phyloP scores from a whole-genome alignment of 75 land plant species.

The Adiantum capillusveneris region DNA sequence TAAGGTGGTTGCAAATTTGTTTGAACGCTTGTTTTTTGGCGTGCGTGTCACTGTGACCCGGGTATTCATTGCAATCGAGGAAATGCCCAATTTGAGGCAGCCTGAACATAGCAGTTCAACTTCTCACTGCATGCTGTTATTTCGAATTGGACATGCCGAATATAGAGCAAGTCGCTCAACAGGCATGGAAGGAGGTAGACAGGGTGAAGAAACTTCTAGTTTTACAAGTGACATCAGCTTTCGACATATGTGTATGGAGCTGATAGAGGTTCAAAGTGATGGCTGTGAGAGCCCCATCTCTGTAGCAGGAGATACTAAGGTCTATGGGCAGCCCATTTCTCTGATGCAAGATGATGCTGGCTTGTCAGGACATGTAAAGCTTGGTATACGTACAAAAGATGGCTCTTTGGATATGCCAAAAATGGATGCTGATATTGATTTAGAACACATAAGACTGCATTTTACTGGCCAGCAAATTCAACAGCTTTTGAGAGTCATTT shows the following conservation, averaged over 20 bases:
- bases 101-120: not conserved
- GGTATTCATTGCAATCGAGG: constrained; percentile 53
- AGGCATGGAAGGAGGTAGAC: constrained; percentile 9
- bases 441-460: constrained; percentile 49
- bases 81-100: constrained; percentile 9
- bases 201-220: not conserved
- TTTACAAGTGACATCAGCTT: constrained; percentile 4
- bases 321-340: constrained; percentile 24
- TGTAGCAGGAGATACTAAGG: not conserved
- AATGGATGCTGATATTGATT: constrained; percentile 55
- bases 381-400: constrained; percentile 75
- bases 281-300: constrained; percentile 7
- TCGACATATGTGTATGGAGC: constrained; percentile 51
- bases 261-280: constrained; percentile 26
- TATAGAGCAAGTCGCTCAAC: constrained; percentile 54
- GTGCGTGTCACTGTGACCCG: constrained; percentile 59
- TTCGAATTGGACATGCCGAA: constrained; percentile 51
- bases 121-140: constrained; percentile 18
- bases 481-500: constrained; percentile 34
- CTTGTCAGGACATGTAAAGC: constrained; percentile 58
- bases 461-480: constrained; percentile 51
- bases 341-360: constrained; percentile 51
- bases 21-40: constrained; percentile 65
- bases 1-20: constrained; percentile 62
- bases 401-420: constrained; percentile 58